Conservation (phyloP, 2,329 filamentous ascomycete genomes). For the Calonectria multiphialidica region DNA sequence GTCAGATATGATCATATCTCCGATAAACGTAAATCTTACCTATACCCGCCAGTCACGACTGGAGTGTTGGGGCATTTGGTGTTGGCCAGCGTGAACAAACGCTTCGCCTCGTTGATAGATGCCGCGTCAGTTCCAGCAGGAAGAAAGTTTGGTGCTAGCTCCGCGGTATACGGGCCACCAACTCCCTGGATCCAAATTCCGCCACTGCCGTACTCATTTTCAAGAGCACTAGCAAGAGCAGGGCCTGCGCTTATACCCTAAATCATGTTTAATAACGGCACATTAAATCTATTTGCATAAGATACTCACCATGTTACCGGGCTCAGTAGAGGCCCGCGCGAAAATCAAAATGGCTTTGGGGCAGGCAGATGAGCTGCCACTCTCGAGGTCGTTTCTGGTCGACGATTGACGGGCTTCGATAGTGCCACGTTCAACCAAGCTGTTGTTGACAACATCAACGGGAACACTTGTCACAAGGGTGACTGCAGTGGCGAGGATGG, state of each 20-base stretch:
- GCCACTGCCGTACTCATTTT: slow-evolving; percentile 39
- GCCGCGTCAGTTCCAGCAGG: slow-evolving; percentile 50
- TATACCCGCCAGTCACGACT: slow-evolving; percentile 56
- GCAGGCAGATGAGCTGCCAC: slow-evolving; percentile 46
- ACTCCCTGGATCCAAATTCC: slow-evolving; percentile 60
- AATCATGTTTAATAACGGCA: background rate
- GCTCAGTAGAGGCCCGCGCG: slow-evolving; percentile 53
- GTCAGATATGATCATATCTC: slow-evolving; percentile 38
- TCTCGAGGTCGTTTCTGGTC: slow-evolving; percentile 45
- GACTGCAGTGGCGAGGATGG: background rate
- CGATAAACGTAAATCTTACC: background rate
- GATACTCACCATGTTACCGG: slow-evolving; percentile 51
- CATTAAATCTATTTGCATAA: background rate
- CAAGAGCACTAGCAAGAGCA: slow-evolving; percentile 44
- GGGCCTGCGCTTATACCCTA: slow-evolving; percentile 48
- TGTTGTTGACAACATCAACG: background rate
- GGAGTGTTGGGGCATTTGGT: slow-evolving; percentile 57
- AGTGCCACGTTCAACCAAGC: background rate
- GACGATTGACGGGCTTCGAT: slow-evolving; percentile 33
- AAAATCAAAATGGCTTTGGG: slow-evolving; percentile 54
- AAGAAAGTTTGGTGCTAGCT: slow-evolving; percentile 51
- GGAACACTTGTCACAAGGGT: background rate
- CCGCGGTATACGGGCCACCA: slow-evolving; percentile 53
- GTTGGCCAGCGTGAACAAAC: slow-evolving; percentile 54
- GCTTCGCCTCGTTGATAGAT: slow-evolving; percentile 55